These are phyloP conservation scores for Sesbania bispinosa DNA, from an alignment of 306 rosid genomes.

Conservation along the genomic window DNA sequence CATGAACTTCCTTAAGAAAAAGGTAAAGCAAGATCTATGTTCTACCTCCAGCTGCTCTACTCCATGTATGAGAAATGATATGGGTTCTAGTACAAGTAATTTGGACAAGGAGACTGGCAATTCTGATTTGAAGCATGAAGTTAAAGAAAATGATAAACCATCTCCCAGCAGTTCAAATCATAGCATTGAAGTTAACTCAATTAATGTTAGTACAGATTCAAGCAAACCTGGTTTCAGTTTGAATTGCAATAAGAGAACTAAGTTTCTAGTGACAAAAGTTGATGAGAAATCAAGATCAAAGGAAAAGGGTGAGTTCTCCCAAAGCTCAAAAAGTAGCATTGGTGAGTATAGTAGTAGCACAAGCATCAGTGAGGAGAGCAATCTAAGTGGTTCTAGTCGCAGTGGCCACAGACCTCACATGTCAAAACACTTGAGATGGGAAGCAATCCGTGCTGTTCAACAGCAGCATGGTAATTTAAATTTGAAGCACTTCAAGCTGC, in stretches of 20 bases:
- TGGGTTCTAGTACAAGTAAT: slow-evolving; percentile 39
- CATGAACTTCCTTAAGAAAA: slow-evolving; percentile 63
- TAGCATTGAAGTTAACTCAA: slow-evolving; percentile 57
- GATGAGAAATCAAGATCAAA: slow-evolving; percentile 78
- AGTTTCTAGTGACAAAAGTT: slow-evolving; percentile 43
- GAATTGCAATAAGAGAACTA: slow-evolving; percentile 53
- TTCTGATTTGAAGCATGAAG: slow-evolving; percentile 41
- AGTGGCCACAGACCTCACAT: slow-evolving; percentile 93
- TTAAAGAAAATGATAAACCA: slow-evolving; percentile 43
- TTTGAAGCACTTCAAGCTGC: slow-evolving; percentile 73
- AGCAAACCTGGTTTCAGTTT: slow-evolving; percentile 43
- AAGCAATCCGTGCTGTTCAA: slow-evolving; percentile 67
- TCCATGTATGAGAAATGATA: slow-evolving; percentile 35
- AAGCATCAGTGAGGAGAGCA: slow-evolving; percentile 91
- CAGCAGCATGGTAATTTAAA: slow-evolving; percentile 69
- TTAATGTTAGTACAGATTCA: slow-evolving; percentile 39
- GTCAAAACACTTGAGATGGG: slow-evolving; percentile 97
- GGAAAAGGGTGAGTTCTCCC: slow-evolving; percentile 88
- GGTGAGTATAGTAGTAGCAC: slow-evolving; percentile 91
- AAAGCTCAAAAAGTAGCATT: slow-evolving; percentile 94
- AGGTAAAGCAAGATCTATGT: slow-evolving; percentile 54
- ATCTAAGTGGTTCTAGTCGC: slow-evolving; percentile 69
- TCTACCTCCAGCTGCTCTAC: slow-evolving; percentile 42
- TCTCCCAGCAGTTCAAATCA: slow-evolving; percentile 50
- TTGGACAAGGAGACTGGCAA: slow-evolving; percentile 40